Evolutionary conservation across 768 basidiomycete genomes (phyloP).

Genomic region (Boletus sensibilis): DNA sequence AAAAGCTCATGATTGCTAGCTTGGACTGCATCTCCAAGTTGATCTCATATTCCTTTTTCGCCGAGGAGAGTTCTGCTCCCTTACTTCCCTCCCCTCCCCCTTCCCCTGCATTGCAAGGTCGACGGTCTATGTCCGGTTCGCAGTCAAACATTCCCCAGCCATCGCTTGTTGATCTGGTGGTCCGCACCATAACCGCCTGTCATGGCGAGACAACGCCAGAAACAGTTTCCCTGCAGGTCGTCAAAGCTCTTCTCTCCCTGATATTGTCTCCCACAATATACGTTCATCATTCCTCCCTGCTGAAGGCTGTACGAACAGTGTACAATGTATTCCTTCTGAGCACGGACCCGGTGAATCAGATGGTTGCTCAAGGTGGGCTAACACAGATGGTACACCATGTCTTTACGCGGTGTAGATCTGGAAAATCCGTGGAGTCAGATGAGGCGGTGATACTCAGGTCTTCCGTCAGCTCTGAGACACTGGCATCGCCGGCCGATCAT

Average conservation of each 20-base stretch:
- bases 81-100: constrained; percentile 70
- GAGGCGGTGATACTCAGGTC: constrained; percentile 17
- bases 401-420: constrained; percentile 73
- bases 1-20: constrained; percentile 94
- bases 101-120: constrained; percentile 55
- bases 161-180: constrained; percentile 88
- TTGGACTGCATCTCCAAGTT: constrained; percentile 97
- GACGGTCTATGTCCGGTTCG: constrained; percentile 43
- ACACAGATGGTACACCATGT: constrained; percentile 99
- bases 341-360: constrained; percentile 88
- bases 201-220: constrained; percentile 88
- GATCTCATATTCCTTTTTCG: constrained; percentile 96
- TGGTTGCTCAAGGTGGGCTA: constrained; percentile 96
- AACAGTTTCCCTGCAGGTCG: constrained; percentile 91
- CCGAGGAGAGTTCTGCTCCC: constrained; percentile 53
- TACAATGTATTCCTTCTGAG: constrained; percentile 97
- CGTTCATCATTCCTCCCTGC: constrained; percentile 92
- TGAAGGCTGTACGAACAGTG: constrained; percentile 96
- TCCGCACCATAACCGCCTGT: constrained; percentile 90
- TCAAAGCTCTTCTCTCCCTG: constrained; percentile 89
- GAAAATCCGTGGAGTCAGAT: constrained; percentile 16
- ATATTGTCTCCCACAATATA: constrained; percentile 83
- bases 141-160: constrained; percentile 55
- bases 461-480: constrained; percentile 25
- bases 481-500: constrained; percentile 9